Percentiles rank a stretch among this genome's conserved stretches.
These are phyloP conservation scores for Xylaria castorea DNA, from an alignment of 495 filamentous ascomycete genomes.

Conservation along the genomic window DNA sequence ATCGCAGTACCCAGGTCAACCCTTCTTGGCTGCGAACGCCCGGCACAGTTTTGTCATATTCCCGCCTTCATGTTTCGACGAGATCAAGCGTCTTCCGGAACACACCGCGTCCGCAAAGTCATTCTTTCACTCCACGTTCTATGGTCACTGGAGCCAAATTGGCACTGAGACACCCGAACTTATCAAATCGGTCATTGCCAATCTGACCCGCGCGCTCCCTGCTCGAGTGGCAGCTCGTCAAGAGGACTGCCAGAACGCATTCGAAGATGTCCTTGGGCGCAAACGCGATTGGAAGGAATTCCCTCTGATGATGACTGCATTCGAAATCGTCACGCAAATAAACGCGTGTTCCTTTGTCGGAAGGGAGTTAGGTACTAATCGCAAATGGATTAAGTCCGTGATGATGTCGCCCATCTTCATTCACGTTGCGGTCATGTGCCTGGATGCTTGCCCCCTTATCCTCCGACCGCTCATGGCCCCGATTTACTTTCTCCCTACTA, in stretches of 20 bases:
- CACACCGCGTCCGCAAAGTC: not conserved
- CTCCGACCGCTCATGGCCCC: conserved; percentile 4
- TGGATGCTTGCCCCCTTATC: not conserved
- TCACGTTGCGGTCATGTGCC: conserved; percentile 14
- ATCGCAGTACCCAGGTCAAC: not conserved
- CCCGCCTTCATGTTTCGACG: not conserved
- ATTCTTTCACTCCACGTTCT: not conserved
- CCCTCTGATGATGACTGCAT: not conserved
- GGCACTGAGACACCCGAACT: conserved; percentile 3
- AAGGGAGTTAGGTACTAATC: not conserved
- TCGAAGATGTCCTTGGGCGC: not conserved
- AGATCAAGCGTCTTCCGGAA: conserved; percentile 15
- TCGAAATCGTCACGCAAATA: not conserved
- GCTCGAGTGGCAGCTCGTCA: not conserved
- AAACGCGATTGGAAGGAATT: conserved; percentile 12
- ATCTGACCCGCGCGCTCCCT: conserved; percentile 1
- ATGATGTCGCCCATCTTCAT: conserved; percentile 17
- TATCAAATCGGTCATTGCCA: not conserved
- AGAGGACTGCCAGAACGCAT: not conserved
- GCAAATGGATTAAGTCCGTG: not conserved
- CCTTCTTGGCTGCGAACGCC: not conserved
- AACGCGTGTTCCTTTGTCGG: conserved; percentile 10
- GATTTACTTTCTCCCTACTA: not conserved
- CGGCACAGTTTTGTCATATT: conserved; percentile 10
- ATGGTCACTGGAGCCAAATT: conserved; percentile 4